Conservation (phyloP, 2,329 filamentous ascomycete species). For the Exophiala mesophila region DNA sequence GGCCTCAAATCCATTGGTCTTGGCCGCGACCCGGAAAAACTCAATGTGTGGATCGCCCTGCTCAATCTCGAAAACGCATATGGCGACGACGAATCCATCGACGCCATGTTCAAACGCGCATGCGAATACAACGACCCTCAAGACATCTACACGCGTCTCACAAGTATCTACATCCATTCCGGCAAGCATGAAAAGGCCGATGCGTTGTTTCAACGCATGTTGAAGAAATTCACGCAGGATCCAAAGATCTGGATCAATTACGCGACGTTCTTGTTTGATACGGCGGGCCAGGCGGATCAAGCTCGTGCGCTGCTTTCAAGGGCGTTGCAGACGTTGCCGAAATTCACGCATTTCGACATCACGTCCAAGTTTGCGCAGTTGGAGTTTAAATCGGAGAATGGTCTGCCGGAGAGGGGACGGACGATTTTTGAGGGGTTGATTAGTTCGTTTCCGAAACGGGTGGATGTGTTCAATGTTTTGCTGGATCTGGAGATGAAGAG, state of each 20-base stretch:
- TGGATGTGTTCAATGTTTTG: constrained; percentile 89
- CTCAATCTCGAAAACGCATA: constrained; percentile 93
- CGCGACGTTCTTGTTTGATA: constrained; percentile 83
- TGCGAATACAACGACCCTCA: constrained; percentile 91
- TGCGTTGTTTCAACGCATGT: constrained; percentile 74
- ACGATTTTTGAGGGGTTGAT: constrained; percentile 91
- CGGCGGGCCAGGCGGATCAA: constrained; percentile 62
- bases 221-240: constrained; percentile 79
- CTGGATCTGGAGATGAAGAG: constrained; percentile 71
- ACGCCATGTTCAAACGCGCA: constrained; percentile 83
- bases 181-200: constrained; percentile 83
- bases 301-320: constrained; percentile 74
- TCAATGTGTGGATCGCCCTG: constrained; percentile 91
- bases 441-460: constrained; percentile 77
- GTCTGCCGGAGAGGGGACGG: constrained; percentile 82
- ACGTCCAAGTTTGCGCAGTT: constrained; percentile 86
- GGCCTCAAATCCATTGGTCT: constrained; percentile 89
- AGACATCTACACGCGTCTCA: constrained; percentile 81
- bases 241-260: constrained; percentile 90
- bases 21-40: constrained; percentile 83
- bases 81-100: constrained; percentile 73
- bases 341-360: constrained; percentile 64
- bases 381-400: constrained; percentile 79
- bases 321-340: constrained; percentile 75
- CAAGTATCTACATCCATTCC: constrained; percentile 92